A percentile compares a stretch with the other conserved stretches of the same genome.
Conservation (phyloP, 2,329 filamentous ascomycete species). For the Xylariaceae sp. region DNA sequence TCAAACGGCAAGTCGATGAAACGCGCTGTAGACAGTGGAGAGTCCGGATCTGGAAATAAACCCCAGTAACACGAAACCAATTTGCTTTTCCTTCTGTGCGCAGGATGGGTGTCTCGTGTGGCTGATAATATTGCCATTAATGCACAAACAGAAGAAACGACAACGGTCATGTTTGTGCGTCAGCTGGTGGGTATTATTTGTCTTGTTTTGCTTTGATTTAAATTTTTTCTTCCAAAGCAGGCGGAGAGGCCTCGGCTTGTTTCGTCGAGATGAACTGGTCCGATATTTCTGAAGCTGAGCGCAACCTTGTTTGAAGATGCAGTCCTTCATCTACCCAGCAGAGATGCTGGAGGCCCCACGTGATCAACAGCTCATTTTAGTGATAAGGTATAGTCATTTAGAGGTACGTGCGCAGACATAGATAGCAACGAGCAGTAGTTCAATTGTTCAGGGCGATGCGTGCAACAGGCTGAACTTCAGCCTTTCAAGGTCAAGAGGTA, state of each 20-base stretch:
- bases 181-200: conserved; percentile 12
- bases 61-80: conserved; percentile 27
- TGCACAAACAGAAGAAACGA: conserved; percentile 23
- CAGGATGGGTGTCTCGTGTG: conserved; percentile 26
- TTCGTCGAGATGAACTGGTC: conserved; percentile 22
- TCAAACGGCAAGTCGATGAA: conserved; percentile 25
- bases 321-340: conserved; percentile 23
- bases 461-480: too few species aligned
- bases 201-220: background rate
- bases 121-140: conserved; percentile 29
- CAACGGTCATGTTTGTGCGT: too few species aligned
- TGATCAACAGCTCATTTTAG: too few species aligned
- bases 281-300: background rate
- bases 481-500: too few species aligned
- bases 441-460: too few species aligned
- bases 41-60: conserved; percentile 19
- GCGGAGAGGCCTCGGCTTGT: conserved; percentile 11
- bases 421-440: too few species aligned
- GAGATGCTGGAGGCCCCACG: too few species aligned
- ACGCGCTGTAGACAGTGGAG: conserved; percentile 24
- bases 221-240: background rate
- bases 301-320: conserved; percentile 21
- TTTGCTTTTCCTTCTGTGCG: conserved; percentile 30
- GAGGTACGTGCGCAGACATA: too few species aligned
- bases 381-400: too few species aligned